Conservation (phyloP, 2,329 filamentous ascomycete species). For the Ophiostoma australiae region DNA sequence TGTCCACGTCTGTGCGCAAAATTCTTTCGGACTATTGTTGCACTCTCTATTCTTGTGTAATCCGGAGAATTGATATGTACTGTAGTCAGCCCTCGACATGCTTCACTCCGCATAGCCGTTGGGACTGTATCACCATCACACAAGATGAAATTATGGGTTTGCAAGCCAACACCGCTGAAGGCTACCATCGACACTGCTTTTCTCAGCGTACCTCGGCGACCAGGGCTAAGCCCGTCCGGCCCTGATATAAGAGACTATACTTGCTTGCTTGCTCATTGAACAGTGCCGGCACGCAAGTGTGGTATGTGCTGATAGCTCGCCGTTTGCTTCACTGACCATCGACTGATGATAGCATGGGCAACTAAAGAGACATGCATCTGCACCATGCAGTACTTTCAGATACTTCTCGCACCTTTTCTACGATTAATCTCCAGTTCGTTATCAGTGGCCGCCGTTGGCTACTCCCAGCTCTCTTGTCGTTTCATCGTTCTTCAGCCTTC, state of each 20-base stretch:
- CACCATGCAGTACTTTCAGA: constrained; percentile 6
- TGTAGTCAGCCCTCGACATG: too few species aligned
- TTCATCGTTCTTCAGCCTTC: not conserved
- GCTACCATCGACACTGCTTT: too few species aligned
- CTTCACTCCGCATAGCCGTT: not conserved
- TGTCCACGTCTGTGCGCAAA: not conserved
- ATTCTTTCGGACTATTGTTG: too few species aligned
- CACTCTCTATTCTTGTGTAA: not conserved
- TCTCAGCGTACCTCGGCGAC: too few species aligned
- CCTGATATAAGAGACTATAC: too few species aligned
- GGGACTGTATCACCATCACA: not conserved
- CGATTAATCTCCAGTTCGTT: not conserved
- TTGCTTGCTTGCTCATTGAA: too few species aligned
- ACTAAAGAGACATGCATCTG: not conserved
- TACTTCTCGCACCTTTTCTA: not conserved
- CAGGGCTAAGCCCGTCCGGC: too few species aligned
- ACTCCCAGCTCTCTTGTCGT: not conserved
- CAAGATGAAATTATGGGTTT: not conserved
- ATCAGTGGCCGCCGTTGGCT: not conserved
- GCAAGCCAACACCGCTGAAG: not conserved
- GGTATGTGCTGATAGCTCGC: not conserved
- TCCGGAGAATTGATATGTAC: not conserved
- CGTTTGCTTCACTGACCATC: not conserved
- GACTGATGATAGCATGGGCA: not conserved
- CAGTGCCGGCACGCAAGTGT: too few species aligned